phyloP scores from a whole-genome alignment of 2,329 filamentous ascomycete genomes.

The Aureobasidium sp. region DNA sequence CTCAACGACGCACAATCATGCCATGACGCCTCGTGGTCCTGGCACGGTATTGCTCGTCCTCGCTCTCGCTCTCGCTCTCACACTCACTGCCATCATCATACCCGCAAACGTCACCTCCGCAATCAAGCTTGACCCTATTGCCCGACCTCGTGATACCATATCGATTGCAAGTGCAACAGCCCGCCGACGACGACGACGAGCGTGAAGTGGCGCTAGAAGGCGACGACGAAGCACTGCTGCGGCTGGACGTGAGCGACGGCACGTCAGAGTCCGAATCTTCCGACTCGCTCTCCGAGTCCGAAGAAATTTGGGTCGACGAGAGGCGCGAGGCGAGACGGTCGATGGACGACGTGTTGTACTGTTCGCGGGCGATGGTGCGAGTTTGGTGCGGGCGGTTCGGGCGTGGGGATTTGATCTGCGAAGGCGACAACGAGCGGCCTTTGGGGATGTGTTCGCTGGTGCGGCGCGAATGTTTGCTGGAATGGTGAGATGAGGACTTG shows the following conservation, averaged over 20 bases:
- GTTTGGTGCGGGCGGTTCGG: conserved; percentile 83
- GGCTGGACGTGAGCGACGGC: conserved; percentile 63
- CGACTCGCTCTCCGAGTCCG: conserved; percentile 35
- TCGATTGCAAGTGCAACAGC: conserved; percentile 83
- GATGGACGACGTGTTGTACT: conserved; percentile 69
- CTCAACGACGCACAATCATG: conserved; percentile 46
- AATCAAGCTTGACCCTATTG: conserved; percentile 92
- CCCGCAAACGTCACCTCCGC: conserved; percentile 80
- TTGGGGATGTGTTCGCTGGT: conserved; percentile 67
- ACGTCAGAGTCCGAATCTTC: conserved; percentile 53
- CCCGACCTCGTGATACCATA: conserved; percentile 90
- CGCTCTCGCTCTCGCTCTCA: conserved; percentile 53
- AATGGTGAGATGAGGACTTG: conserved; percentile 31
- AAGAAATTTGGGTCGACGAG: conserved; percentile 34
- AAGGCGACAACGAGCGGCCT: conserved; percentile 79
- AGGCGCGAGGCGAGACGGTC: conserved; percentile 67
- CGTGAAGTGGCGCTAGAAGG: conserved; percentile 60
- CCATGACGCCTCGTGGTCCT: conserved; percentile 54
- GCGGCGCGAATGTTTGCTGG: conserved; percentile 40
- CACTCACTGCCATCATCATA: conserved; percentile 65
- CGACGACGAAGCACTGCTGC: conserved; percentile 58
- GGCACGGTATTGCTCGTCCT: conserved; percentile 18
- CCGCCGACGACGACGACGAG: conserved; percentile 42
- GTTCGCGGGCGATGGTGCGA: conserved; percentile 73
- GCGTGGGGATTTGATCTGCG: conserved; percentile 85